Evolutionary conservation across 2,329 filamentous ascomycete genomes (phyloP), one percentile per base, ranked within the genome.

Genomic region (Aureobasidium sp.): DNA sequence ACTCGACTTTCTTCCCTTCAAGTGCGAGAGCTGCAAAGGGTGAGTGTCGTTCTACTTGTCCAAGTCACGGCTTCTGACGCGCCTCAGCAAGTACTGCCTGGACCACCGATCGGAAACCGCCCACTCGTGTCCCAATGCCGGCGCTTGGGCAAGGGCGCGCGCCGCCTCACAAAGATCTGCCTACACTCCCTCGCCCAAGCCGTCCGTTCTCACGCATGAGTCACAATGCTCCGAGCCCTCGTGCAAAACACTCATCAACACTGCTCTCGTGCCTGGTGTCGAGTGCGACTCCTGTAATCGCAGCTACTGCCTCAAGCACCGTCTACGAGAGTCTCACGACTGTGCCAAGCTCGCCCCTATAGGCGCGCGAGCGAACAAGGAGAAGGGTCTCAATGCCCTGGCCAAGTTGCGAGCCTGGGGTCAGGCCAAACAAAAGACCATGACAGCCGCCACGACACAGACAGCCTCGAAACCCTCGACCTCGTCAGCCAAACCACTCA

Each of bases 1-100:
- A 72, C 89, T 97, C 64, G 94, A 97, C 77, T 97, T 99, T 75
- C 85, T 99, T 5, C 94, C 94, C 4, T 97, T 97, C 76, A 83
- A 86, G 71, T 99, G 94, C 78, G 90, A 95, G 73, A 94, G 89
- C 68, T 99, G 94, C 78, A 83, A 78, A 70, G 80, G 81, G 77
- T 80, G 70, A 44, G 71, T 67, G 14, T 55, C 63, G 52, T 9
- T 34, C 17, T 2, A 22, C 17, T 15, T 41, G 17, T 44, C 5
- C 27, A 39, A 14, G 4, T 7, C 25, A 29, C 14, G 3, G 14
- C 36, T 42, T 64, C 60, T 63, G 52, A 62, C 62, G 11, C 36
- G 14, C 47, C 14, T 8, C 61, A 70, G 69, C 34, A 70, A 69
- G 17, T 99, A 87, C 79, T 99, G 95, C 74, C 88, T 96, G 67